Evolutionary conservation across 306 rosid species (phyloP).

Genomic region (Quercus parvula): DNA sequence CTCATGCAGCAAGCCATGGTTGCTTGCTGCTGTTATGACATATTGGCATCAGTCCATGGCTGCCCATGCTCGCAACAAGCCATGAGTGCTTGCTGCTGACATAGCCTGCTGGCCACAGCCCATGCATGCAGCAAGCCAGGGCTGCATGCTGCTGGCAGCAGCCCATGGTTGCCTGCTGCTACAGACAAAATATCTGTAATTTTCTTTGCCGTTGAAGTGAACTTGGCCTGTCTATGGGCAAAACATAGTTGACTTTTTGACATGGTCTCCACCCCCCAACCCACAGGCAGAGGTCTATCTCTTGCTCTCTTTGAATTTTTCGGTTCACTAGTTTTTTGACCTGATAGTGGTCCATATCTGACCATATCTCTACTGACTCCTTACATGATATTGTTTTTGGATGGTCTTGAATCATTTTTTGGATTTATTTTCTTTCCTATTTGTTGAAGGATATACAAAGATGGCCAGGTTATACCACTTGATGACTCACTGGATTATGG

Average conservation of each 20-base stretch:
- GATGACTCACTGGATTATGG: constrained; percentile 94
- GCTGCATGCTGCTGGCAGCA: no score
- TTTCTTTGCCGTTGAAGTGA: neutral
- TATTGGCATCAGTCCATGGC: no score
- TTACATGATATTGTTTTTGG: neutral
- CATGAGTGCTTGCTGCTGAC: no score
- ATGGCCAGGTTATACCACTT: constrained; percentile 58
- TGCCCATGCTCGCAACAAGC: no score
- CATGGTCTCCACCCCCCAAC: no score
- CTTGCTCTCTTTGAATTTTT: neutral
- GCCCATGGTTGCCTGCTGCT: no score
- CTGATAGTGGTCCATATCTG: neutral
- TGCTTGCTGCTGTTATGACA: no score
- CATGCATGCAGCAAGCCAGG: no score
- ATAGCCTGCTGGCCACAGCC: no score
- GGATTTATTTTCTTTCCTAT: constrained; percentile 17
- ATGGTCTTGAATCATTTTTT: constrained; percentile 21
- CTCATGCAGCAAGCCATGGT: no score
- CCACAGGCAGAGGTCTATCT: neutral
- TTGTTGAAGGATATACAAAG: constrained; percentile 78
- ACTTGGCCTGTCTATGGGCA: neutral
- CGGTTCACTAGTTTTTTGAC: neutral
- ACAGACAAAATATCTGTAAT: neutral
- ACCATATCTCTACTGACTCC: neutral
- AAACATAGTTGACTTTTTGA: neutral